Evolutionary conservation across 495 filamentous ascomycete species (phyloP), one percentile per base, ranked within the genome.

Genomic region (Penicillium tannophilum): DNA sequence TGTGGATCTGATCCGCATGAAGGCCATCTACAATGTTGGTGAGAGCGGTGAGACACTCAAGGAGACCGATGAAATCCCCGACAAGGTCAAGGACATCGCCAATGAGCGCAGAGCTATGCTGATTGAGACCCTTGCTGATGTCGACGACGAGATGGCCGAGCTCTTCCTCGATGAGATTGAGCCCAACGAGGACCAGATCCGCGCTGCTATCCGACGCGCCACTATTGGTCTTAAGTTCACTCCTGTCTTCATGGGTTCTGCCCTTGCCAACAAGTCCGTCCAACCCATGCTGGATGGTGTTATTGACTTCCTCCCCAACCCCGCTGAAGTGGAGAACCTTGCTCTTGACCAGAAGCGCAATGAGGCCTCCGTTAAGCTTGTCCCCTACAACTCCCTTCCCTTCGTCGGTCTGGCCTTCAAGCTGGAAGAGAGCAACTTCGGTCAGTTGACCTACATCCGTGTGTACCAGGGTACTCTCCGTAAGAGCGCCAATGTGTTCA

Each of bases 381-480:
- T 97, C 14, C 90, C 95, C 5, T 98, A 97, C 76, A 92, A 92
- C 73, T 89, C 90, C 6, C 79, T 93, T 7, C 95, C 95, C 1
- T 95, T 99, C 59, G 93, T 98, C 41, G 95, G 95, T 42, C 79
- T 99, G 54, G 95, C 95, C 20, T 99, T 99, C 83, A 99, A 99
- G 79, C 86, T 99, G 35, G 95, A 98, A 82, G 95, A 99, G 75
- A 95, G 91, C 79, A 97, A 96, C 68, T 99, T 96, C 69, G 95
- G 95, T 43, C 95, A 99, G 74, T 82, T 99, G 65, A 99, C 95
- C 50, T 99, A 98, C 73, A 93, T 99, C 58, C 91, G 95, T 63
- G 95, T 99, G 26, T 99, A 99, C 79, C 95, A 99, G 75, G 95
- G 95, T 61, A 84, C 85, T 20, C 77, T 99, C 57, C 89, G 83